Evolutionary conservation across 2,329 filamentous ascomycete genomes (phyloP), one percentile per base, ranked within the genome.

Genomic region (Talaromyces islandicus): DNA sequence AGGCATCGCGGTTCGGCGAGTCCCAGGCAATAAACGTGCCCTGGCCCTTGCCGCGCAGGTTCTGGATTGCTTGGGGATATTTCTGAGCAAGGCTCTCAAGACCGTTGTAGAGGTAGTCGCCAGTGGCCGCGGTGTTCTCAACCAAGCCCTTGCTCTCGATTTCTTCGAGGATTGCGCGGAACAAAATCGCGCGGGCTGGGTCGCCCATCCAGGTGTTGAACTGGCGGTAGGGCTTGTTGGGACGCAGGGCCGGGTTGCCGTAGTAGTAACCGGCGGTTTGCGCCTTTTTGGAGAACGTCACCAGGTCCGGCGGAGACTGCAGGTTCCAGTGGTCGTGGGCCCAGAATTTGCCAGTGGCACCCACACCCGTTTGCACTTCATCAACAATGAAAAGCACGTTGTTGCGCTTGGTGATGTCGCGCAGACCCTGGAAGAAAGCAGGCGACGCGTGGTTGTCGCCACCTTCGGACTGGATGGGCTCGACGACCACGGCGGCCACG

Each of bases 121-220:
- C 92, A 14, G 91, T 88, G 60, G 78, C 77, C 38, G 90, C 89
- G 2, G 92, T 96, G 77, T 91, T 82, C 71, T 85, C 80, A 56
- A 96, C 90, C n/a, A 96, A 83, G 69, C 88, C 84, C 60, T 90
- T 81, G 56, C 85, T 81, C 75, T 91, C 80, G 60, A 96, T 87
- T 79, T 96, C 91, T 61, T 89, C 78, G 71, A 93, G 85, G 77
- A 96, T 96, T 70, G 86, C 88, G 64, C 89, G 86, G 87, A 95
- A 96, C 66, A 96, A 83, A 62, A 96, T 80, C 17, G 89, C 91
- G 62, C 91, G 87, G 14, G 89, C 88, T 17, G 92, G 92, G 78
- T 96, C 92, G 69, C 92, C 92, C 88, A 96, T 95, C 92, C 92
- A 96, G 54, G 91, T 96, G 83, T 96, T 96, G 83, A 96, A 96